Conservation (phyloP, 805 yeast species). For the Nakazawaea holstii region DNA sequence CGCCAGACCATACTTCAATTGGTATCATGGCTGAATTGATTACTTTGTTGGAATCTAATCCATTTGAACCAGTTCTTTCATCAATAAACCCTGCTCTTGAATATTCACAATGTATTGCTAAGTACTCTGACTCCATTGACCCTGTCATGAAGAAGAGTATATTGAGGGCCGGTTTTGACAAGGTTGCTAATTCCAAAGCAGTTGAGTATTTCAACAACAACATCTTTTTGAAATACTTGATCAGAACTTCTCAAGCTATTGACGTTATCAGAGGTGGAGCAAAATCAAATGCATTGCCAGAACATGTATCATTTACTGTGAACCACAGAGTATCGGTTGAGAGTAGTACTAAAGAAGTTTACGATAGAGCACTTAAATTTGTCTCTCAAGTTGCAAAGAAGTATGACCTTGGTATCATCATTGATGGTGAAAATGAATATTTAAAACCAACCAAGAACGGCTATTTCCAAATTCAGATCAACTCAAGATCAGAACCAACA, state of each 20-base stretch:
- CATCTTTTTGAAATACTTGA: constrained; percentile 26
- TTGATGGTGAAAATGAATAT: constrained; percentile 26
- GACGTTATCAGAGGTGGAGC: constrained; percentile 69
- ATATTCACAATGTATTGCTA: constrained; percentile 59
- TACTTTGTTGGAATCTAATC: constrained; percentile 49
- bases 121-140: constrained; percentile 31
- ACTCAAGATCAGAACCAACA: constrained; percentile 28
- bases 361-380: constrained; percentile 29
- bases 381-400: constrained; percentile 38
- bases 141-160: constrained; percentile 22
- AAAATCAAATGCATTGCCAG: constrained; percentile 76
- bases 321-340: constrained; percentile 66
- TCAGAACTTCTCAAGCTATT: constrained; percentile 62
- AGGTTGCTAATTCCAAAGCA: constrained; percentile 27
- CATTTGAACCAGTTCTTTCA: constrained; percentile 42
- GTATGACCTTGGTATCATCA: constrained; percentile 42
- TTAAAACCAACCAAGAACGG: constrained; percentile 19
- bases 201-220: constrained; percentile 15
- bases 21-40: constrained; percentile 65
- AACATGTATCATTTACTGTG: constrained; percentile 43
- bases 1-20: constrained; percentile 70
- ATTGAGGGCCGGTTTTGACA: constrained; percentile 31
- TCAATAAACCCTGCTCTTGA: constrained; percentile 55
- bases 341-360: constrained; percentile 37
- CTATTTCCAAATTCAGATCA: constrained; percentile 16